A percentile compares a stretch with the other conserved stretches of the same genome.
These are phyloP conservation scores for Malbranchea zuffiana DNA, from an alignment of 2,329 filamentous ascomycete species.

Conservation along the genomic window DNA sequence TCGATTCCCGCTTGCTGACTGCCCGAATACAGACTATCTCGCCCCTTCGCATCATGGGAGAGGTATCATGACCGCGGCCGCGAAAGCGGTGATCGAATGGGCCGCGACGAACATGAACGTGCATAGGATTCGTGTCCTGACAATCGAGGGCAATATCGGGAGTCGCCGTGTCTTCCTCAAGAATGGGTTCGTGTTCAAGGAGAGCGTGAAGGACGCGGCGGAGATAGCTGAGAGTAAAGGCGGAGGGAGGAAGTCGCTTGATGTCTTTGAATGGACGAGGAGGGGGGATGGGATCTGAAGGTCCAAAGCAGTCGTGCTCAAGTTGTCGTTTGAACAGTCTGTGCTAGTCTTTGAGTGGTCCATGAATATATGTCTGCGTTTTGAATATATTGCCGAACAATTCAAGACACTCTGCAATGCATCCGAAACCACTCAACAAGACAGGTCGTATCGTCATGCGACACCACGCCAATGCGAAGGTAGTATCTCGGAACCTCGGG, in stretches of 20 bases:
- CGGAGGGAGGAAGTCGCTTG: slow-evolving; percentile 4
- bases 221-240: slow-evolving; percentile 7
- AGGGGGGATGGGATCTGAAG: too few relatives aligned
- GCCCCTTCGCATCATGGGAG: slow-evolving; percentile 8
- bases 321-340: too few relatives aligned
- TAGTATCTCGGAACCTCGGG: too few relatives aligned
- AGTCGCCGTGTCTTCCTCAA: slow-evolving; percentile 12
- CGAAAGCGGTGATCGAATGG: slow-evolving; percentile 8
- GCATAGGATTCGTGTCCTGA: slow-evolving; percentile 4
- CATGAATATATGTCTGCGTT: too few relatives aligned
- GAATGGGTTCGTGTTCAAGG: slow-evolving; percentile 5
- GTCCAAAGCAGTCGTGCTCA: too few relatives aligned
- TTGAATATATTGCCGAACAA: too few relatives aligned
- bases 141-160: slow-evolving; percentile 8
- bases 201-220: slow-evolving; percentile 2
- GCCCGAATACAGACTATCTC: slow-evolving; percentile 6
- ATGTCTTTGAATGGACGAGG: slow-evolving; percentile 7
- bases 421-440: too few relatives aligned
- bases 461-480: too few relatives aligned
- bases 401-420: too few relatives aligned
- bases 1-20: neutral
- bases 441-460: too few relatives aligned
- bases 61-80: slow-evolving; percentile 10
- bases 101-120: slow-evolving; percentile 9
- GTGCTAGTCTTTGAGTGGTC: too few relatives aligned